Percentiles rank a stretch among this genome's conserved stretches.
phyloP scores from a whole-genome alignment of 140 eudicot genomes.

The Anethum foeniculum region DNA sequence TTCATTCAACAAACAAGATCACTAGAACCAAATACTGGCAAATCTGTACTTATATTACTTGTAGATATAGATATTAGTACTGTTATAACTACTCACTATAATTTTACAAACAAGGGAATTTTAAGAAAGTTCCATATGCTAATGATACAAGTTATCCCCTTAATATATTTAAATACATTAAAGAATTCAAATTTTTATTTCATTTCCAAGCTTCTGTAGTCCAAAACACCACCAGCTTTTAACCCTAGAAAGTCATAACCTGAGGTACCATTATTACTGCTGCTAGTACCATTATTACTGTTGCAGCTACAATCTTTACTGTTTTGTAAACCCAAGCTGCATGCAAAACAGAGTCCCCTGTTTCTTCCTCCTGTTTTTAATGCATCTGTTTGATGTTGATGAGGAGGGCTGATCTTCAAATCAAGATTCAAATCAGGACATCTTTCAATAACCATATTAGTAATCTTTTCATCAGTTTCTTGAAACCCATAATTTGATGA shows the following conservation, averaged over 20 bases:
- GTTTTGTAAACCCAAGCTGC: conserved; percentile 66
- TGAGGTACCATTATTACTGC: conserved; percentile 33
- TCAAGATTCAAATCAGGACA: conserved; percentile 82
- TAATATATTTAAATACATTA: not conserved
- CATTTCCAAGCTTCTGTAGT: conserved; percentile 94
- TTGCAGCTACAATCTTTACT: conserved; percentile 55
- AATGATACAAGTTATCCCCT: conserved; percentile 3
- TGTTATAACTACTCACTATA: not conserved
- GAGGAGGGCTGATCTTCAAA: conserved; percentile 74
- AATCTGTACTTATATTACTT: not conserved
- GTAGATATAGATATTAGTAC: not conserved
- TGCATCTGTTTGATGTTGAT: conserved; percentile 28
- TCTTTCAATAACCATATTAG: conserved; percentile 21
- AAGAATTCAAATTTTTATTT: conserved; percentile 29
- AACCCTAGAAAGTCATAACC: conserved; percentile 75
- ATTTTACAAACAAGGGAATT: conserved; percentile 14
- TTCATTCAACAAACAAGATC: not conserved
- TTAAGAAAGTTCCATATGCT: not conserved
- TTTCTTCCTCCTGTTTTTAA: conserved; percentile 49
- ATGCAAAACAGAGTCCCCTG: conserved; percentile 52
- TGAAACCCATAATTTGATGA: not conserved
- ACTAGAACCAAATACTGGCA: not conserved
- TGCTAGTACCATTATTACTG: conserved; percentile 16
- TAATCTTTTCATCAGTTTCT: conserved; percentile 22
- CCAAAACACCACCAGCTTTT: conserved; percentile 58